Evolutionary conservation across 2,329 filamentous ascomycete species (phyloP).

Genomic region (Alternaria gaisen): DNA sequence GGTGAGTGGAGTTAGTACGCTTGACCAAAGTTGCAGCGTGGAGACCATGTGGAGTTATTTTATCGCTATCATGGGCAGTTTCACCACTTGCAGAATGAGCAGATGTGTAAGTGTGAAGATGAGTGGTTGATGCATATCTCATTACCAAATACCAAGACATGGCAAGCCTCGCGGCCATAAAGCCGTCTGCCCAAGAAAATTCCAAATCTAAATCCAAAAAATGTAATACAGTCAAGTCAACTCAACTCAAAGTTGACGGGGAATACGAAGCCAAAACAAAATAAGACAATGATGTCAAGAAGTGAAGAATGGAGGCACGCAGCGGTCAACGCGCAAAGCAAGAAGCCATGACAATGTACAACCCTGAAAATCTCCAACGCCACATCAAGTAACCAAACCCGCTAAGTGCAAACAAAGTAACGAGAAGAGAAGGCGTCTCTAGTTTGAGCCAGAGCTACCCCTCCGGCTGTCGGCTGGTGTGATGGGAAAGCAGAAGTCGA

Average conservation of each 20-base stretch:
- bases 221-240: neutral
- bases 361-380: neutral
- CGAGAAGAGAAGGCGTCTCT: constrained; percentile 7
- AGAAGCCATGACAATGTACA: neutral
- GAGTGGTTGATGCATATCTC: neutral
- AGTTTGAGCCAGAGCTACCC: constrained; percentile 10
- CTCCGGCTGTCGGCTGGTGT: constrained; percentile 33
- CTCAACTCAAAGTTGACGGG: neutral
- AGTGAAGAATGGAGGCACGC: neutral
- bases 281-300: neutral
- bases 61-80: neutral
- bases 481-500: constrained; percentile 53
- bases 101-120: neutral
- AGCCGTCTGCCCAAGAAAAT: neutral
- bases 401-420: constrained; percentile 43
- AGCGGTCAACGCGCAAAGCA: neutral
- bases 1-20: neutral
- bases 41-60: neutral
- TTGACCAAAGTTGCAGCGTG: neutral
- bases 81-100: neutral
- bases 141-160: neutral
- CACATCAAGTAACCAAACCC: constrained; percentile 19
- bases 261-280: neutral
- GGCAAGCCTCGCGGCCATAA: neutral
- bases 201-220: neutral